Evolutionary conservation across 2,329 filamentous ascomycete species (phyloP).

Genomic region (Nigrospora oryzae): DNA sequence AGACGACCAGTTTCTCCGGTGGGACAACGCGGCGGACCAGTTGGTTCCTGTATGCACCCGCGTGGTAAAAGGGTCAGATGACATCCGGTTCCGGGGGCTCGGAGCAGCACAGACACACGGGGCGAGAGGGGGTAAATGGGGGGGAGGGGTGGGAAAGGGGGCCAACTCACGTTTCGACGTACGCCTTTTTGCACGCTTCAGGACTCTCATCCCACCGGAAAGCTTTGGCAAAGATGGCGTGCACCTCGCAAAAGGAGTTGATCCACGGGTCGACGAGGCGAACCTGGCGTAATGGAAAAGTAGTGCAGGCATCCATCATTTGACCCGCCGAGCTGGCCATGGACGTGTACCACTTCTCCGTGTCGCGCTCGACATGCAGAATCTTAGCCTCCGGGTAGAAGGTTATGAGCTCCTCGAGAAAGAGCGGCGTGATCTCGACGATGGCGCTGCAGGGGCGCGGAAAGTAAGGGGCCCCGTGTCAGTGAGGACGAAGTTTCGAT

Average conservation of each 20-base stretch:
- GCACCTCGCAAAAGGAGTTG: constrained; percentile 8
- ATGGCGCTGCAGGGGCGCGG: constrained; percentile 1
- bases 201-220: too few species aligned
- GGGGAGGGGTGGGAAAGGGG: too few species aligned
- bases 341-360: constrained; percentile 19
- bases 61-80: too few species aligned
- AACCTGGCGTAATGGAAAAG: constrained; percentile 16
- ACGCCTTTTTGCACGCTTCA: too few species aligned
- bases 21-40: too few species aligned
- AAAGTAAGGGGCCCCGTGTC: neutral
- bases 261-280: constrained; percentile 11
- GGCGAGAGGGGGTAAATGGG: too few species aligned
- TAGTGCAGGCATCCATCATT: constrained; percentile 4
- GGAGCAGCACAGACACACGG: too few species aligned
- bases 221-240: constrained; percentile 4
- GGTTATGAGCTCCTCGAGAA: constrained; percentile 17
- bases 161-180: too few species aligned
- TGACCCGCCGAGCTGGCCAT: constrained; percentile 14
- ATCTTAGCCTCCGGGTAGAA: constrained; percentile 22
- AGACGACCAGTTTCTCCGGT: too few species aligned
- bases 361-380: constrained; percentile 21
- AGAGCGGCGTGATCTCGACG: constrained; percentile 15
- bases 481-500: neutral
- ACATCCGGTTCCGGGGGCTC: too few species aligned
- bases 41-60: too few species aligned